Evolutionary conservation across 2,329 filamentous ascomycete species (phyloP), one percentile per base, ranked within the genome.

Genomic region (Alternaria triticina): DNA sequence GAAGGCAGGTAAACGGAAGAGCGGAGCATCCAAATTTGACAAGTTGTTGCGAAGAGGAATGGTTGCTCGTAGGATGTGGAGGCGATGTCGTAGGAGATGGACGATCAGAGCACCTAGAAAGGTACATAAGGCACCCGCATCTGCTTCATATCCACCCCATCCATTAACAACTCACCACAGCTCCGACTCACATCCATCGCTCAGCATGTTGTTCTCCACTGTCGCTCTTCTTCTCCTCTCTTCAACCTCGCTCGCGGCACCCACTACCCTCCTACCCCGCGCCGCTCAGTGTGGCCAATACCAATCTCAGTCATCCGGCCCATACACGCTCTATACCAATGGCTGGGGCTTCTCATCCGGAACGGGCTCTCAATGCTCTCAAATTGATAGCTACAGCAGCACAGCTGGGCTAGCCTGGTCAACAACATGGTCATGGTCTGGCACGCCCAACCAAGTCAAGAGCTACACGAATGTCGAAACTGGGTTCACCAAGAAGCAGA

Each of bases 111-210:
- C 0, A 10, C 13, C n/a, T 22, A 0, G 27, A 33, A 30, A 11
- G 4, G 12, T 51, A 51, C 4, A 51, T 11, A 33, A 51, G 1
- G 1, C 8, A 15, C 11, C 20, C 0, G 11, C 12, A 33, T 2
- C 17, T 4, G 17, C 47, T 4, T 51, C 22, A 4, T 33, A 1
- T 30, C 15, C n/a, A 15, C 13, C 4, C 10, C 17, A 25, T 23
- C 12, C 1, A 30, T 13, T 10, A 51, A 22, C 27, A 15, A 10
- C 17, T 0, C 1, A 17, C 36, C 36, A 17, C 36, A 40, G 36
- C 36, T 40, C n/a, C 3, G 3, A 40, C 11, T 20, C 0, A 4
- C 27, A 20, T 13, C 0, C 12, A 33, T 7, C 17, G 36, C 2
- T 3, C 36, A 51, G 5, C 9, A 51, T 51, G 17, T 9, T 51